Base-by-base conservation (phyloP, 306 rosid species). In the Senna siamea region DNA sequence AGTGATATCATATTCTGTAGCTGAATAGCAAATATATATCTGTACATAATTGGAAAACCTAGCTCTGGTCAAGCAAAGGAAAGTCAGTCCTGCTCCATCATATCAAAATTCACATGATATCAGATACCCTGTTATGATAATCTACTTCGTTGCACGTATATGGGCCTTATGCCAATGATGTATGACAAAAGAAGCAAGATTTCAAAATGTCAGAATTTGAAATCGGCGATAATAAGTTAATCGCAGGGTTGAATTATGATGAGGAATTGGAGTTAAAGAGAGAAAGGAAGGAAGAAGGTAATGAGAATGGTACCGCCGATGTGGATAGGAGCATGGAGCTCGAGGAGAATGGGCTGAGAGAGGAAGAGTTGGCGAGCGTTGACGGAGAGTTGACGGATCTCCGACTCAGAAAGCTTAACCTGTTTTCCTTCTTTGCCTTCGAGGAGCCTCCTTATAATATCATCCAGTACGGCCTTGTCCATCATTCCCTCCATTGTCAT, bases 321-420 rank as follows among this genome's bases (percentile, higher is more conserved):
- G 74, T 93, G 97, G 50, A 94, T 81, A 4, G 98, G 98, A 12
- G 97, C 92, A 53, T 11, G 80, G 22, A 91, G 76, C 38, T 90
- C 86, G 1, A 94, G 90, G 76, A 94, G 96, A 84, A 74, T 83
- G 14, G 98, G 96, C 65, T 94, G 92, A 59, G 98, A 83, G 73
- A 94, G 98, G 82, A 94, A 91, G 69, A 91, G 85, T 81, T 89
- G 97, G 67, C 93, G 82, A 30, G 97, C 95, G 82, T 89, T 91
- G 86, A 94, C 90, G 82, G 96, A 91, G 66, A 94, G 97, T 72
- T 89, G 96, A 75, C 98, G 97, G 85, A 94, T 91, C 92, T 94
- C 98, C 14, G 87, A 92, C 79, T 94, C 98, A 8, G 93, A 91
- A 6, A 94, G 96, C 87, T 89, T 94, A 1, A 94, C 98, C 79